Evolutionary conservation across 371 early-diverging fungal species (phyloP).

Genomic region (Mucor velutinosus): DNA sequence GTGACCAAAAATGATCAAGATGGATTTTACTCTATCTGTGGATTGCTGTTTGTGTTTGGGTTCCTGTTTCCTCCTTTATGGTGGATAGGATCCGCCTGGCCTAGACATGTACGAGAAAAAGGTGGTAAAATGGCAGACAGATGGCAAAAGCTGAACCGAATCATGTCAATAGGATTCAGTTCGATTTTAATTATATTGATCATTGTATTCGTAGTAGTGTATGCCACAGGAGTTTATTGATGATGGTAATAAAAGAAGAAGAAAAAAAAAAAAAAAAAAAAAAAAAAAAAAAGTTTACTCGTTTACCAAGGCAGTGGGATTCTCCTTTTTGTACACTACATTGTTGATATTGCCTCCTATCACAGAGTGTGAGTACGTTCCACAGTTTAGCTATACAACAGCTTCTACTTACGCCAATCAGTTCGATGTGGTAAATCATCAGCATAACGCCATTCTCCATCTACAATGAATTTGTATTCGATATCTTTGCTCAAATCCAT

Average conservation of each 20-base stretch:
- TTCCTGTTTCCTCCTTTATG: constrained; percentile 47
- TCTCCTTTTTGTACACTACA: constrained; percentile 17
- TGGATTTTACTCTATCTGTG: constrained; percentile 35
- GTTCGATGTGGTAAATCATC: constrained; percentile 31
- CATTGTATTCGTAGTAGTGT: constrained; percentile 31
- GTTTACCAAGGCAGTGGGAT: background rate
- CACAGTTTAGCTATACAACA: background rate
- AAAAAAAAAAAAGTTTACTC: background rate
- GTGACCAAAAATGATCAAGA: constrained; percentile 33
- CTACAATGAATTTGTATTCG: constrained; percentile 51
- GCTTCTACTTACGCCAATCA: constrained; percentile 23
- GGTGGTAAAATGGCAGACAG: constrained; percentile 49
- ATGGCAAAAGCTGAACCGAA: constrained; percentile 44
- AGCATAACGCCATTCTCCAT: constrained; percentile 52
- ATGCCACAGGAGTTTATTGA: constrained; percentile 11
- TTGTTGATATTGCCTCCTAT: constrained; percentile 28
- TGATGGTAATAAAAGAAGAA: background rate
- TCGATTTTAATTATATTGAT: constrained; percentile 36
- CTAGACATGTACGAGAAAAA: constrained; percentile 27
- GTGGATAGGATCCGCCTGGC: constrained; percentile 51
- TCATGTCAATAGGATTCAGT: constrained; percentile 51
- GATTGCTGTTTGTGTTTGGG: constrained; percentile 44
- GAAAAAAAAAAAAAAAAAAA: background rate
- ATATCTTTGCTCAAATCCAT: constrained; percentile 28
- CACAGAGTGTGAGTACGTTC: background rate